Base-by-base conservation (phyloP, 495 filamentous ascomycete genomes). In the Chaetomium tenue region DNA sequence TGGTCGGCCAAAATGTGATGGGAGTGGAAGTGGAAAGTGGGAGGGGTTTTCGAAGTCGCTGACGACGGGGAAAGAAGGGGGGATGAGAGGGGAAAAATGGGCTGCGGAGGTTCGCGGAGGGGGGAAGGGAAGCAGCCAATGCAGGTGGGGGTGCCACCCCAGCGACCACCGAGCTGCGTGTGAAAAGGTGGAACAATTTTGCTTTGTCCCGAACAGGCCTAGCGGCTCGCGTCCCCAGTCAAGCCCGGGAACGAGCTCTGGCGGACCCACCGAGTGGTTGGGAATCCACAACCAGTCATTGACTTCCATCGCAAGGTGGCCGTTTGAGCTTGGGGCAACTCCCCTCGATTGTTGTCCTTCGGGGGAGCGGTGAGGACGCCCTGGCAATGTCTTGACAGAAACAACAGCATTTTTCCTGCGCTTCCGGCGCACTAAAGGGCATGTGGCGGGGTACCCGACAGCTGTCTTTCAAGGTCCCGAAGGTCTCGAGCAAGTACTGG, bases 21-120 rank as follows among this genome's bases (percentile, higher is more conserved):
- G 25, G 52, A 60, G 51, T 69, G 68, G 63, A 58, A 50, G 58
- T 64, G 51, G 60, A 66, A 70, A 67, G 64, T 53, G 63, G 69
- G 70, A 73, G 71, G 74, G 74, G 72, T 73, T 74, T 68, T 70
- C 51, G 64, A 66, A 71, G 72, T 64, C 55, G 66, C 51, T 54
- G 68, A 64, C 26, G 61, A 59, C 30, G 64, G 33, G 67, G 69
- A 70, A 68, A 67, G 66, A 65, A 67, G 63, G 71, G 66, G 70
- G 64, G 60, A 67, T 54, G 56, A 69, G 71, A 70, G 67, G 70
- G 71, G 68, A 73, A 73, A 74, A 71, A 69, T 71, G 71, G 71
- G 65, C 63, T 67, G 70, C 66, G 66, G 61, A 67, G 65, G 61
- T 52, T 42, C 52, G 51, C 58, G 60, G 61, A 68, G 70, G 65